These are phyloP conservation scores for Corymbia maculata DNA, from an alignment of 345 rosid species.

Conservation along the genomic window DNA sequence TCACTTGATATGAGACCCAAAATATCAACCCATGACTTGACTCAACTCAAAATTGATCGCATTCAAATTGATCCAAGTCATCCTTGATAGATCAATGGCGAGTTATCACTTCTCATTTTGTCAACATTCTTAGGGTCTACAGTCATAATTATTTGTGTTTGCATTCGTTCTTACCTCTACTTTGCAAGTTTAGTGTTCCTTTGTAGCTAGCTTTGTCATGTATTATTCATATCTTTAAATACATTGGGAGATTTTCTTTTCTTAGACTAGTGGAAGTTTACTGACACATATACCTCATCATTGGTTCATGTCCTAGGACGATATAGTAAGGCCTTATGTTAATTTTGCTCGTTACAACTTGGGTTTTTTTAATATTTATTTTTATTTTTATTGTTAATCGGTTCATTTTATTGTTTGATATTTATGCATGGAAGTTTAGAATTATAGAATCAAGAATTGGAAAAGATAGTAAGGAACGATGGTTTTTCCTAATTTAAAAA, in stretches of 20 bases:
- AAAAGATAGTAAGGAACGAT: neutral
- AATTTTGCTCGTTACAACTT: neutral
- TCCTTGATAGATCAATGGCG: accelerated
- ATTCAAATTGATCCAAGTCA: neutral
- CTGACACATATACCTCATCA: neutral
- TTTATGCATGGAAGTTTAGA: neutral
- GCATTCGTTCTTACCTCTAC: neutral
- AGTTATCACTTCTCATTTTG: neutral
- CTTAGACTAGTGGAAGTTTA: neutral
- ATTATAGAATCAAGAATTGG: neutral
- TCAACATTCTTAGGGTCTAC: neutral
- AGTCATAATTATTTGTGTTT: neutral
- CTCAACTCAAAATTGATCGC: neutral
- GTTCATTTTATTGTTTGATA: neutral
- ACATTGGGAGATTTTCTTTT: neutral
- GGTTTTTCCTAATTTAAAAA: neutral
- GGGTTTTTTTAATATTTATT: neutral
- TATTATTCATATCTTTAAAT: neutral
- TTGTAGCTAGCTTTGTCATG: neutral
- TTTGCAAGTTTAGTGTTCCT: neutral
- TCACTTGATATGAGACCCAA: neutral
- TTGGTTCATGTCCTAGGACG: neutral
- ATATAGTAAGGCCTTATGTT: neutral
- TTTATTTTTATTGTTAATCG: neutral
- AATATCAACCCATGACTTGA: too few relatives aligned